Evolutionary conservation across 257 asterid genomes (phyloP), one percentile per base, ranked within the genome.

Genomic region (Striga asiatica): DNA sequence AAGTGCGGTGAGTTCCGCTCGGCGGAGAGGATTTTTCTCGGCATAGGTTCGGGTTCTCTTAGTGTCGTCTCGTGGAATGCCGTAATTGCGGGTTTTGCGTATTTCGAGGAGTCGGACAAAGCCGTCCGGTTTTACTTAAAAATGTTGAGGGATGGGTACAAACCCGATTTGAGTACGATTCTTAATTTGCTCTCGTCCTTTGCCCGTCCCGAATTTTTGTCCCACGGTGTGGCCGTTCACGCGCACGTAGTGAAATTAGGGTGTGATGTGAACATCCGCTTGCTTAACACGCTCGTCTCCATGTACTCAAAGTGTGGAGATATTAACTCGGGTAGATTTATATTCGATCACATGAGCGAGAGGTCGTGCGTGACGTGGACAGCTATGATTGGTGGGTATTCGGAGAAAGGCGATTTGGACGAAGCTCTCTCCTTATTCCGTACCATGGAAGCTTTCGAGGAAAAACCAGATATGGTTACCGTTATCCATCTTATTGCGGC

Each of bases 11-110:
- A 71, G 16, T 52, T 71, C 31, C 2, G 7, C 19, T 70, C 69
- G 5, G 73, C 86, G 0, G 81, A 71, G 67, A 76, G 54, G 65
- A 73, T 76, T 8, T 79, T 79, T 60, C 4, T 2, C 23, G 60
- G 74, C 39, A 76, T 73, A 55, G 69, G 27, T 61, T 39, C 19
- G 23, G 37, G 38, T 42, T 49, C 49, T 59, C 57, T 75, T 62
- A 75, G 68, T 34, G 72, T 73, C 4, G 79, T 85, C 29, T 85
- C 95, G 2, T 85, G 93, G 93, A 85, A 81, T 62, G 83, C 93
- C 8, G 18, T 79, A 71, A 77, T 85, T 42, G 54, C 81, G 5
- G 93, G 89, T 7, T 85, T 60, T 63, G 70, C 82, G 37, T 55
- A 31, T 68, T 56, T 60, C 18, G 78, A 65, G 54, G 78, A 81